Base-by-base conservation (phyloP, 768 basidiomycete genomes). In the Cytidiella melzeri region DNA sequence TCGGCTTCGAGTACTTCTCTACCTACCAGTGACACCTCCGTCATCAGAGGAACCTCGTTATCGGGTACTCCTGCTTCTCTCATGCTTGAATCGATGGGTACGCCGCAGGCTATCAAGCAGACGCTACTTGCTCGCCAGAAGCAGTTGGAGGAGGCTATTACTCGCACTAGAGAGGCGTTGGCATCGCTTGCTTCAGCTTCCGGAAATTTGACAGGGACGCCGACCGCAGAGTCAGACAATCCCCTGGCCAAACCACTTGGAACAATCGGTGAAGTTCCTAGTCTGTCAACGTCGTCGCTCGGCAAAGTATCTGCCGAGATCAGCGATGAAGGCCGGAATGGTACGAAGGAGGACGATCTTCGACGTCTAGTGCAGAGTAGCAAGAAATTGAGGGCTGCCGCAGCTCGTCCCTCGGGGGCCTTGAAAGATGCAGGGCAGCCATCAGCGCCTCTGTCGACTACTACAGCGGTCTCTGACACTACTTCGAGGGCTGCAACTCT, bases 301-400 rank as follows among this genome's bases (percentile, higher is more conserved):
- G 28, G 9, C 15, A 23, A 9, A 7, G 26, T 26, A 5, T 15
- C 21, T 13, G 20, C 21, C 23, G n/a, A 23, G 18, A 45, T 41
- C 41, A 3, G 25, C 43, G 40, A 47, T 23, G 20, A 26, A 6
- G 44, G 27, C 15, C 64, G 9, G 7, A n/a, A 65, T 41, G 60
- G 67, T 43, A 64, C 62, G 7, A 71, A 72, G 66, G 76, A 77
- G 55, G 69, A 72, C 21, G 37, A 55, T 34, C 45, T 62, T 12
- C 57, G 61, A 15, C 53, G 53, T 19, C 43, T 60, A n/a, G 61
- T 62, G 27, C 43, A 56, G 12, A 65, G 69, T 50, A 77, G 70
- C 58, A 61, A 59, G 58, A 59, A 68, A 55, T 48, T 56, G 56
- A 51, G 61, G 58, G 50, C 45, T 15, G 26, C 57, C 24, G n/a